Base-by-base conservation (phyloP, 208 protist genomes). In the Lotmaria passim region DNA sequence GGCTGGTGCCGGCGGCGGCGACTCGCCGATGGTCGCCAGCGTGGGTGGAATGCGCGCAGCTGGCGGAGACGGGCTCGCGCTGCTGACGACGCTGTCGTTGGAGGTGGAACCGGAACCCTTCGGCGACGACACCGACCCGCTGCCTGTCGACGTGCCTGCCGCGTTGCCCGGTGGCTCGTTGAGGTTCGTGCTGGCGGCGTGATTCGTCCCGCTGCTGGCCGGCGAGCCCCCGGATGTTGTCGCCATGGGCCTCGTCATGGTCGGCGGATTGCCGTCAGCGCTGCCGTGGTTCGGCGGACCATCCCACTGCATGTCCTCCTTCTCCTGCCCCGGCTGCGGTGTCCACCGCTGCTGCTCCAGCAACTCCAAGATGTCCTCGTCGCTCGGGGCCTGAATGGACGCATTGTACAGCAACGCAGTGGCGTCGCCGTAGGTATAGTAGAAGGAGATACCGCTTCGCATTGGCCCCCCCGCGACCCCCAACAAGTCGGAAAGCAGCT, bases 401-500 rank as follows among this genome's bases (percentile, higher is more conserved):
- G 79, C 76, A 65, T 91, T 86, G 77, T 78, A 91, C 38, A 91
- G 69, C 36, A 76, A 59, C 21, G 79, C 82, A 21, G 73, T 77
- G 38, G 79, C 71, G 64, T 91, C 73, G 67, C 69, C 82, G 73
- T 78, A 87, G 58, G 73, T 75, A 74, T 91, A 90, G 62, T 86
- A 90, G 67, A 78, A 84, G 1, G 68, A 70, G 30, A 83, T 75
- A 17, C 79, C 81, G 52, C 73, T 81, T 19, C 63, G 71, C 70
- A 87, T 79, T 17, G 75, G 65, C 46, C 81, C 81, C 0, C 76
- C 81, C 14, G 69, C 68, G 4, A 71, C 67, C 23, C 79, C 72
- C 28, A 87, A 72, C 46, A 84, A 46, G 44, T 87, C 69, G 46
- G 56, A 69, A 11, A 87, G 60, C 0, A 68, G 65, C 24, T 80